phyloP scores from a whole-genome alignment of 176 grass and related monocot species.

The Phoenix roebelenii region DNA sequence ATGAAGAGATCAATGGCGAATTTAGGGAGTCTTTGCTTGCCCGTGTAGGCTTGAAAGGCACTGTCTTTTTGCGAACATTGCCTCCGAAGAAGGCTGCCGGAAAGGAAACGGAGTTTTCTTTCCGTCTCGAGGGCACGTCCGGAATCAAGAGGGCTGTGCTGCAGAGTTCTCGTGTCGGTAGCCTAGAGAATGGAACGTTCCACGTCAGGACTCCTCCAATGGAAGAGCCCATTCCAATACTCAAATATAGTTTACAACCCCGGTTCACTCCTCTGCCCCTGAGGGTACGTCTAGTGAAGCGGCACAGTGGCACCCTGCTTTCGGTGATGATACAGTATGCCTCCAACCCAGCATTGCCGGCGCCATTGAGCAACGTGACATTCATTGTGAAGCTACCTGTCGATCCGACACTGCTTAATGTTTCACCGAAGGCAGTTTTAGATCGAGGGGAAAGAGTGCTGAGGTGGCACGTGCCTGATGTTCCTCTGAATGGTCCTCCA shows the following conservation, averaged over 20 bases:
- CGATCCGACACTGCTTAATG: slow-evolving; percentile 71
- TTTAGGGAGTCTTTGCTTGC: slow-evolving; percentile 79
- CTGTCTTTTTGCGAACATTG: slow-evolving; percentile 64
- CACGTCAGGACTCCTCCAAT: slow-evolving; percentile 61
- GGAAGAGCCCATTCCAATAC: slow-evolving; percentile 77
- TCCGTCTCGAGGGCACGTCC: slow-evolving; percentile 71
- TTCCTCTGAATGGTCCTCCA: slow-evolving; percentile 65
- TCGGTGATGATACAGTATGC: slow-evolving; percentile 88
- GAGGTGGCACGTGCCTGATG: slow-evolving; percentile 81
- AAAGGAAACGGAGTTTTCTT: slow-evolving; percentile 94
- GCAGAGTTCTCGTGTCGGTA: slow-evolving; percentile 61
- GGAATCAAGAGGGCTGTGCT: slow-evolving; percentile 79
- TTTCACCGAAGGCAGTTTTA: slow-evolving; percentile 83
- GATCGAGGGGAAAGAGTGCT: slow-evolving; percentile 67
- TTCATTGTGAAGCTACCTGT: slow-evolving; percentile 85
- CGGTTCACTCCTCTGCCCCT: slow-evolving; percentile 67
- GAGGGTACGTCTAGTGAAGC: slow-evolving; percentile 82
- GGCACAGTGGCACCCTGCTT: slow-evolving; percentile 72
- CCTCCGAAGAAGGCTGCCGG: slow-evolving; percentile 61
- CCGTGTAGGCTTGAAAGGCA: slow-evolving; percentile 77
- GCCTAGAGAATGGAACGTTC: slow-evolving; percentile 67
- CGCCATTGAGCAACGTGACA: slow-evolving; percentile 69
- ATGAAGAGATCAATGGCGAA: slow-evolving; percentile 84
- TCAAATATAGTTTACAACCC: slow-evolving; percentile 76
- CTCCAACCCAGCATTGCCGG: slow-evolving; percentile 64